phyloP scores from a whole-genome alignment of 2,329 filamentous ascomycete species.

The Knufia petricola region DNA sequence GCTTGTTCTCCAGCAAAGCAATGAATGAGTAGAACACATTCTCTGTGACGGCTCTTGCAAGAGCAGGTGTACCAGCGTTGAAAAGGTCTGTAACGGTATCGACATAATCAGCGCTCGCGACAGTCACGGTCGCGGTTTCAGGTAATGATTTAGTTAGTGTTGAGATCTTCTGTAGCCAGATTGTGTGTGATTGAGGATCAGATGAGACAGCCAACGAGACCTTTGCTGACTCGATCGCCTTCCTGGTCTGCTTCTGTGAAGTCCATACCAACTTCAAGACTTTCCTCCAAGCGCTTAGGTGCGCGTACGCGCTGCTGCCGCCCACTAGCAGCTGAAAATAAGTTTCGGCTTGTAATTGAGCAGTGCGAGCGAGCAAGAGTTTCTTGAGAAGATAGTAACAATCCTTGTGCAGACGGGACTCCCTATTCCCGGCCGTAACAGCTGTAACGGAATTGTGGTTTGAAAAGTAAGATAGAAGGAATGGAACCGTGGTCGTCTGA shows the following conservation, averaged over 20 bases:
- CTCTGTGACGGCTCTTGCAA: conserved; percentile 60
- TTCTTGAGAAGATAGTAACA: conserved; percentile 56
- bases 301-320: conserved; percentile 13
- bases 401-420: conserved; percentile 47
- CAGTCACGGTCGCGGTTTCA: conserved; percentile 50
- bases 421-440: conserved; percentile 10
- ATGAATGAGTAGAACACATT: conserved; percentile 66
- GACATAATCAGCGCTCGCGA: conserved; percentile 79
- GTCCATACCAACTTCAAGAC: conserved; percentile 15
- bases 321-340: conserved; percentile 14
- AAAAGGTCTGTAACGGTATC: conserved; percentile 50
- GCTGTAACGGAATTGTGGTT: neutral
- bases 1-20: conserved; percentile 59
- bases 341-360: conserved; percentile 9
- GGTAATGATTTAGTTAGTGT: conserved; percentile 32
- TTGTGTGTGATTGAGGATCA: conserved; percentile 16
- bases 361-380: conserved; percentile 33
- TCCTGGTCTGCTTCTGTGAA: conserved; percentile 11
- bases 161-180: conserved; percentile 30
- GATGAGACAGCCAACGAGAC: conserved; percentile 10
- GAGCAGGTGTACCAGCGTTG: conserved; percentile 33
- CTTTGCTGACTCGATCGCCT: conserved; percentile 14
- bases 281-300: conserved; percentile 14
- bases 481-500: conserved; percentile 11
- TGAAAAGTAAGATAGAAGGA: conserved; percentile 16